phyloP scores from a whole-genome alignment of 1,139 yeast genomes.

The Scheffersomyces titani region DNA sequence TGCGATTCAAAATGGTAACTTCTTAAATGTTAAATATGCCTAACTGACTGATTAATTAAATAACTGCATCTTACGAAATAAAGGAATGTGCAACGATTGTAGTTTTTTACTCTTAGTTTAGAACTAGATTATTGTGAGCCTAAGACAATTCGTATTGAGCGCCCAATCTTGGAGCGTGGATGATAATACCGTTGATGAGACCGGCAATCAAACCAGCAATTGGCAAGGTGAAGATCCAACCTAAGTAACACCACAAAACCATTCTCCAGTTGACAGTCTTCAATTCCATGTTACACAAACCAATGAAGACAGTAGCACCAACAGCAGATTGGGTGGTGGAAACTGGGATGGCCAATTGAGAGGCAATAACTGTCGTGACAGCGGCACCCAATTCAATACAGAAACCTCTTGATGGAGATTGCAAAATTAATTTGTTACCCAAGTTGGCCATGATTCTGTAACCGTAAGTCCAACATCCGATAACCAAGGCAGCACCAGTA shows the following conservation, averaged over 20 bases:
- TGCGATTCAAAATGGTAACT: background rate
- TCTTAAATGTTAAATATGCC: background rate
- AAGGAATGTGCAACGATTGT: background rate
- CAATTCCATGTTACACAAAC: slow-evolving; percentile 66
- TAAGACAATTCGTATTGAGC: slow-evolving; percentile 24
- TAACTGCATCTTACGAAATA: background rate
- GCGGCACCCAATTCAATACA: slow-evolving; percentile 81
- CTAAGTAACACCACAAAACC: slow-evolving; percentile 69
- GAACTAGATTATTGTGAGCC: background rate
- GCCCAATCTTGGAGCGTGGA: slow-evolving; percentile 65
- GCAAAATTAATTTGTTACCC: slow-evolving; percentile 75
- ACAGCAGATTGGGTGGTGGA: slow-evolving; percentile 82
- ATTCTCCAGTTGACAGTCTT: slow-evolving; percentile 77
- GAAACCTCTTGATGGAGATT: slow-evolving; percentile 82
- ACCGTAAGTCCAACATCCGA: slow-evolving; percentile 76
- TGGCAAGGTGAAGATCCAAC: slow-evolving; percentile 77
- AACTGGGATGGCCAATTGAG: slow-evolving; percentile 69
- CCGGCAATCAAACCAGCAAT: slow-evolving; percentile 76
- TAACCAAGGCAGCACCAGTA: slow-evolving; percentile 66
- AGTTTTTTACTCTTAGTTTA: background rate
- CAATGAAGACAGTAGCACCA: slow-evolving; percentile 78
- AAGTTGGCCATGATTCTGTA: slow-evolving; percentile 69
- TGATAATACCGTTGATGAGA: slow-evolving; percentile 60
- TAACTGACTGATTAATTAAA: too few species aligned
- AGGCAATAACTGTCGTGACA: slow-evolving; percentile 72